phyloP scores from a whole-genome alignment of 768 basidiomycete genomes.

The Hydnomerulius pinastri region DNA sequence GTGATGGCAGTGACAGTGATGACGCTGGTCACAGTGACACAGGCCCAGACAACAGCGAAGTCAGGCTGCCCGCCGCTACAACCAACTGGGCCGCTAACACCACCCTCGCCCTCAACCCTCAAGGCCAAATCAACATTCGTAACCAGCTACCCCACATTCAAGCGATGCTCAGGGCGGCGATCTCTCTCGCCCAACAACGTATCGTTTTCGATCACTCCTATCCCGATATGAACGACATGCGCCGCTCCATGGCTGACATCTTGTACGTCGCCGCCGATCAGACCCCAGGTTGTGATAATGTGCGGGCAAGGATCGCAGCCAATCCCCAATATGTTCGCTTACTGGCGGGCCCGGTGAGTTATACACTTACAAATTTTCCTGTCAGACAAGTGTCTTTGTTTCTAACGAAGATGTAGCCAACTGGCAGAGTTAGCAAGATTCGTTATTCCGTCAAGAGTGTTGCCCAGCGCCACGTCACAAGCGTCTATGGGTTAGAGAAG shows the following conservation, averaged over 20 bases:
- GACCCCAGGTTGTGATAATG: not conserved
- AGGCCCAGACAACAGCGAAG: too few relatives aligned
- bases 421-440: too few relatives aligned
- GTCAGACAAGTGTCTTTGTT: not conserved
- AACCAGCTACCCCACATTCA: not conserved
- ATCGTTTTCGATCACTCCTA: not conserved
- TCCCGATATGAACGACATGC: not conserved
- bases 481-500: too few relatives aligned
- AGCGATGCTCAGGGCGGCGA: not conserved
- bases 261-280: not conserved
- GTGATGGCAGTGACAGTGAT: too few relatives aligned
- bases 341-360: not conserved
- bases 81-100: not conserved
- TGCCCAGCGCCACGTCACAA: too few relatives aligned
- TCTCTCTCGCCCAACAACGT: not conserved
- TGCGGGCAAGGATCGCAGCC: not conserved
- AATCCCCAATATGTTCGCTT: not conserved
- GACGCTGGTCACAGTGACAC: too few relatives aligned
- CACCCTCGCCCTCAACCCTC: constrained; percentile 8
- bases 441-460: too few relatives aligned
- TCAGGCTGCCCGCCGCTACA: too few relatives aligned
- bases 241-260: not conserved
- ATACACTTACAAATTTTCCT: too few relatives aligned
- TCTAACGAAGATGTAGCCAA: too few relatives aligned
- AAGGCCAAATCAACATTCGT: constrained; percentile 9